phyloP scores from a whole-genome alignment of 805 yeast species.

The Priceomyces haplophilus region DNA sequence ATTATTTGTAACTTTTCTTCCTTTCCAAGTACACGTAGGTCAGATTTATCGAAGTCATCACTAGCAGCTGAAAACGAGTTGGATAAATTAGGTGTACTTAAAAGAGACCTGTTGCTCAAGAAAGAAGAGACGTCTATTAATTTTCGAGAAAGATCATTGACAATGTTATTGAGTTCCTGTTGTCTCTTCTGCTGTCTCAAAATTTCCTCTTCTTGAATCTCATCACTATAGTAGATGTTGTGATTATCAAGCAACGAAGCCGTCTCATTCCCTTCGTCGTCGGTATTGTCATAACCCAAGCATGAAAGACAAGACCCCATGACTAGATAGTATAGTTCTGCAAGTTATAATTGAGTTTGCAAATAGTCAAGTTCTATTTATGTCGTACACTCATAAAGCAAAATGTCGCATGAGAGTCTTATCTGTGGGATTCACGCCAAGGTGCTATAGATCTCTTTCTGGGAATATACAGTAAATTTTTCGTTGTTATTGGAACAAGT shows the following conservation, averaged over 20 bases:
- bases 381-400: neutral
- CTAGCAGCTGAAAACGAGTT: constrained; percentile 3
- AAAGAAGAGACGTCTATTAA: constrained; percentile 38
- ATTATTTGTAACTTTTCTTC: constrained; percentile 24
- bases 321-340: neutral
- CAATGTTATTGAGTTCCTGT: constrained; percentile 45
- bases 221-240: constrained; percentile 28
- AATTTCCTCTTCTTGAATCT: constrained; percentile 34
- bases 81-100: constrained; percentile 6
- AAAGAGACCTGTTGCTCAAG: constrained; percentile 11
- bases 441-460: too few species aligned
- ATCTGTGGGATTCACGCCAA: too few species aligned
- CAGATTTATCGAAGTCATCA: constrained; percentile 13
- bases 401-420: too few species aligned
- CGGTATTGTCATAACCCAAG: constrained; percentile 34
- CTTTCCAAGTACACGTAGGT: constrained; percentile 21
- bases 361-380: neutral
- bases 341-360: too few species aligned
- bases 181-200: constrained; percentile 44
- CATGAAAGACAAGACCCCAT: constrained; percentile 54
- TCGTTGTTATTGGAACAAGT: too few species aligned
- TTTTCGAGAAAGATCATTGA: constrained; percentile 39
- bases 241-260: constrained; percentile 32
- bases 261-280: constrained; percentile 38
- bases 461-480: too few species aligned